Evolutionary conservation across 352 stramenopile genomes (phyloP).

Genomic region (Hyaloperonospora arabidopsidis): DNA sequence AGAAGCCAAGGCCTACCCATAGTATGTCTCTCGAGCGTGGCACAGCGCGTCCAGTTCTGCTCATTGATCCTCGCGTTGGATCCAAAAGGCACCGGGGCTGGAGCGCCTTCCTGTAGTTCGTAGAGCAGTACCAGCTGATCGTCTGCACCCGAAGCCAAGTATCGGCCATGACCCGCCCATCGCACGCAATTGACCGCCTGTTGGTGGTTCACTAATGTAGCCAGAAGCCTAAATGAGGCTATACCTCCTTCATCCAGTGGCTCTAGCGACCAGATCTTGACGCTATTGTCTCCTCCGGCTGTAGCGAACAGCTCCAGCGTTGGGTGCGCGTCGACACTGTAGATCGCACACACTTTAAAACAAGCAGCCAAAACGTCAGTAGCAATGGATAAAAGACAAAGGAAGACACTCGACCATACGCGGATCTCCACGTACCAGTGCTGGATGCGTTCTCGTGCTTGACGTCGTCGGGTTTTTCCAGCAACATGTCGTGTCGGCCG

Average conservation of each 20-base stretch:
- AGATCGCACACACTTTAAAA: constrained; percentile 62
- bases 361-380: background rate
- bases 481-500: constrained; percentile 41
- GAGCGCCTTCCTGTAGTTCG: constrained; percentile 53
- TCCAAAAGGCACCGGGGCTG: constrained; percentile 67
- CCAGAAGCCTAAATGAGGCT: constrained; percentile 70
- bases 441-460: constrained; percentile 66
- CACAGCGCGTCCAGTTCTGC: constrained; percentile 77
- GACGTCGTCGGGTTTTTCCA: constrained; percentile 75
- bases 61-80: constrained; percentile 75
- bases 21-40: constrained; percentile 75
- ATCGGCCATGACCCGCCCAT: constrained; percentile 69
- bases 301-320: constrained; percentile 64
- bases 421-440: constrained; percentile 32
- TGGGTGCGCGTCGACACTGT: constrained; percentile 79
- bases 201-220: constrained; percentile 73
- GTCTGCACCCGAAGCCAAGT: constrained; percentile 76
- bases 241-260: constrained; percentile 29
- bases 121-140: constrained; percentile 82
- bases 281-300: constrained; percentile 68
- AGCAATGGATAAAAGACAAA: constrained; percentile 1
- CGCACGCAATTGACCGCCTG: constrained; percentile 84
- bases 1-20: constrained; percentile 43
- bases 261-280: constrained; percentile 80
- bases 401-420: background rate